Evolutionary conservation across 345 rosid species (phyloP), one percentile per base, ranked within the genome.

Genomic region (Hibiscus trionum): DNA sequence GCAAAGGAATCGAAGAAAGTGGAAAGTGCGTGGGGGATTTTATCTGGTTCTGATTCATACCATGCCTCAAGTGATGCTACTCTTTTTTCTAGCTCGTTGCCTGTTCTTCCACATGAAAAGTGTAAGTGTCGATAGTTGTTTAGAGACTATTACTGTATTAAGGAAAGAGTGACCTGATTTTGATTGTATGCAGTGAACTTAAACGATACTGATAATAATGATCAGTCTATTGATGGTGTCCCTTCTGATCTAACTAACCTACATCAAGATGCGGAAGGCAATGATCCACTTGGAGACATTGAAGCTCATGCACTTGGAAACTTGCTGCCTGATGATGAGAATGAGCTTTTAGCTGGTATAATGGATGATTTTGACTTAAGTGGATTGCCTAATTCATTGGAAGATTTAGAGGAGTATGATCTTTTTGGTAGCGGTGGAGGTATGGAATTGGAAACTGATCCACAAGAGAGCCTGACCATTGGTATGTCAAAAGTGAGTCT

Each of bases 381-480:
- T 72, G 69, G 86, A 26, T 72, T 88, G 79, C 93, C 91, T 49
- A 75, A 66, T 77, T 76, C 85, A 15, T 49, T 88, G 60, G 95
- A 86, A 75, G 96, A 88, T 73, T 74, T 85, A 73, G 93, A 88
- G 70, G 96, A 88, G n/a, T 82, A 75, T 79, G 91, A 90, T 78
- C 70, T 90, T 47, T 90, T 90, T 44, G 86, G 86, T 26, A 85
- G 93, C 33, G 86, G 93, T 60, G 96, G 96, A 24, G 96, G 93
- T 59, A 78, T 90, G 90, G 96, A 90, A 65, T 70, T 90, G 60
- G 96, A 90, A 75, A 61, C 64, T 33, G 84, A 85, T 31, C 73
- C 69, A 47, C 84, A 81, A 21, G 96, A 87, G 72, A 82, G 73
- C 77, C 64, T 83, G 81, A 76, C 79, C 77, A 64, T 83, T 46